phyloP scores from a whole-genome alignment of 257 asterid genomes.

The Petrea volubilis region DNA sequence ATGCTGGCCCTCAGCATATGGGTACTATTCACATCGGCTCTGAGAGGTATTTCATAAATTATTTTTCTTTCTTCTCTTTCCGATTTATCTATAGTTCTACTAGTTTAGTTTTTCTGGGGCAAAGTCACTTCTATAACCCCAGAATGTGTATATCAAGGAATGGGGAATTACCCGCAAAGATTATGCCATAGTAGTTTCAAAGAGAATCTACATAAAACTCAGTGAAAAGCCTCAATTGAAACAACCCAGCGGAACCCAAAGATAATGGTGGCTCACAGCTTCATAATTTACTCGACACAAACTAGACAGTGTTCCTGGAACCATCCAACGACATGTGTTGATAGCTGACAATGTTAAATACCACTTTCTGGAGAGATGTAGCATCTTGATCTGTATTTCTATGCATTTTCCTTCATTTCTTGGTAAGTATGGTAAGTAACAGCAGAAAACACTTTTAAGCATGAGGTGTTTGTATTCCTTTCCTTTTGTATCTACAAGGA shows the following conservation, averaged over 20 bases:
- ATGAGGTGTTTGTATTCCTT: neutral
- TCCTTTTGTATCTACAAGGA: neutral
- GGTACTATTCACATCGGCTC: constrained; percentile 94
- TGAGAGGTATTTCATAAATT: constrained; percentile 61
- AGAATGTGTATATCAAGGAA: neutral
- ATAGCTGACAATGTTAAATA: neutral
- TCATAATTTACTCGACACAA: neutral
- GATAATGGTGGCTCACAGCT: neutral
- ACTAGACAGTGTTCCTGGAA: neutral
- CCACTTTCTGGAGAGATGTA: neutral
- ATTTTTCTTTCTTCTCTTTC: constrained; percentile 9
- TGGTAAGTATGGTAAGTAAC: neutral
- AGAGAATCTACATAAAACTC: neutral
- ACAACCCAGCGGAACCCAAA: neutral
- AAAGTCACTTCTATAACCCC: neutral
- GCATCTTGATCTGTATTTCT: neutral
- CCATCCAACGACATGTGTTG: neutral
- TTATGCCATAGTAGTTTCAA: neutral
- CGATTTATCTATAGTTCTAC: constrained; percentile 10
- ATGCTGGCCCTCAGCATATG: constrained; percentile 89
- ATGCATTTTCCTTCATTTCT: neutral
- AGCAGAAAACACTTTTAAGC: neutral
- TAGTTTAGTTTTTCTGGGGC: neutral
- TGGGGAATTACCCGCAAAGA: neutral
- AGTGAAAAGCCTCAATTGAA: neutral